Percentiles rank a stretch among this genome's conserved stretches.
These are phyloP conservation scores for Xylaria multiplex DNA, from an alignment of 2,329 filamentous ascomycete species.

Conservation along the genomic window DNA sequence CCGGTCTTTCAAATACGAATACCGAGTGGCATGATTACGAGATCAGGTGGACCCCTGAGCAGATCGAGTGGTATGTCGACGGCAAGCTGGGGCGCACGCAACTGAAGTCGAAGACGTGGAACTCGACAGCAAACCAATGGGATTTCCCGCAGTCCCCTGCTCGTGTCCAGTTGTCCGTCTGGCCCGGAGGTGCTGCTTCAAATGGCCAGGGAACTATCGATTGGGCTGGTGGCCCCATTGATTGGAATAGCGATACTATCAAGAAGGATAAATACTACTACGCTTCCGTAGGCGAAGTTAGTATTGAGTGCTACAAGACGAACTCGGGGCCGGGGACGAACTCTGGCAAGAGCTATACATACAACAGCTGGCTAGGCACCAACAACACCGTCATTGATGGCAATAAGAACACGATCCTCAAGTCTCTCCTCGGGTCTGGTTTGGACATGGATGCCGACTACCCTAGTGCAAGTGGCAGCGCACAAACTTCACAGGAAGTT, in stretches of 20 bases:
- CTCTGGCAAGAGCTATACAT: conserved; percentile 78
- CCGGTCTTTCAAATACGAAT: conserved; percentile 73
- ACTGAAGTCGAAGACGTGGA: conserved; percentile 84
- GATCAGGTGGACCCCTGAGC: conserved; percentile 90
- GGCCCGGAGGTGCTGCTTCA: conserved; percentile 84
- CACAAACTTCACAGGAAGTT: conserved; percentile 40
- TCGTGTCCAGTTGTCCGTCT: conserved; percentile 92
- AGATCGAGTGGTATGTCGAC: conserved; percentile 87
- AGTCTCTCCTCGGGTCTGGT: conserved; percentile 83
- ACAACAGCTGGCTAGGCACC: conserved; percentile 70
- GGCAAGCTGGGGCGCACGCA: conserved; percentile 79
- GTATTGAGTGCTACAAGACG: conserved; percentile 85
- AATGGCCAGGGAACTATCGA: conserved; percentile 86
- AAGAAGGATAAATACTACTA: conserved; percentile 88
- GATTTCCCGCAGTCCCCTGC: conserved; percentile 91
- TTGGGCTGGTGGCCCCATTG: conserved; percentile 90
- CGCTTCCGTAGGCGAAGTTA: conserved; percentile 78
- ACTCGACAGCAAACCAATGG: conserved; percentile 82
- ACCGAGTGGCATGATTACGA: conserved; percentile 87
- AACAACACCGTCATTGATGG: conserved; percentile 83
- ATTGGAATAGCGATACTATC: conserved; percentile 87
- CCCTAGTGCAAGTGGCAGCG: conserved; percentile 48
- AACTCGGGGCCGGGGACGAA: conserved; percentile 71
- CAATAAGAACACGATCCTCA: conserved; percentile 78
- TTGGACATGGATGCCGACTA: conserved; percentile 69